These are phyloP conservation scores for Ormosia emarginata DNA, from an alignment of 306 rosid genomes.

Conservation along the genomic window DNA sequence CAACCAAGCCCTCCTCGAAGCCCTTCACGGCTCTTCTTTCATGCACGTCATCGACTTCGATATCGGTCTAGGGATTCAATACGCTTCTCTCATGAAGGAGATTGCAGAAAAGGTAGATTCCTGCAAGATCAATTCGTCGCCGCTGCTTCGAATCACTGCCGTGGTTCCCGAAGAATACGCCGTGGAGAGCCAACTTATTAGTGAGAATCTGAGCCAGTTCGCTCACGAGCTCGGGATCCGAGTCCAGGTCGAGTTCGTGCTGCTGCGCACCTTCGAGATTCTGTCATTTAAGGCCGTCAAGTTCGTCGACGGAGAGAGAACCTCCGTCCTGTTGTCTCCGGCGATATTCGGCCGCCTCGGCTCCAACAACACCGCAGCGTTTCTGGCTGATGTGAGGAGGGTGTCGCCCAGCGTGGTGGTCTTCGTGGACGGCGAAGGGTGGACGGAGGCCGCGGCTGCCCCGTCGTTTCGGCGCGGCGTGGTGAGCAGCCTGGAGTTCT, in stretches of 20 bases:
- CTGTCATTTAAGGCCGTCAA: slow-evolving; percentile 60
- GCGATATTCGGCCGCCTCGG: slow-evolving; percentile 58
- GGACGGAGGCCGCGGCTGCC: slow-evolving; percentile 37
- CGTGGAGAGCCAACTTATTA: slow-evolving; percentile 49
- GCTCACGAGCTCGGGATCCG: slow-evolving; percentile 72
- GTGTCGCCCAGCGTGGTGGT: slow-evolving; percentile 64
- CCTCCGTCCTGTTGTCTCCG: slow-evolving; percentile 67
- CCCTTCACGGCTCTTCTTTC: slow-evolving; percentile 41
- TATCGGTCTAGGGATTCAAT: slow-evolving; percentile 78
- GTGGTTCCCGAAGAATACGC: slow-evolving; percentile 68
- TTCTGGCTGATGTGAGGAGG: slow-evolving; percentile 50
- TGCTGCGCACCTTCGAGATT: slow-evolving; percentile 47
- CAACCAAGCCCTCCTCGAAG: slow-evolving; percentile 82
- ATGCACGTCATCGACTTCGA: slow-evolving; percentile 84
- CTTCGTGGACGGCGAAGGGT: slow-evolving; percentile 69
- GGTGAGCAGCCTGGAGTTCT: slow-evolving; percentile 56
- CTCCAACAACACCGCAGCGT: slow-evolving; percentile 24
- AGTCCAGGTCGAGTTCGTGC: slow-evolving; percentile 59
- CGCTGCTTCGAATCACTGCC: slow-evolving; percentile 66
- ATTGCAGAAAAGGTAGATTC: slow-evolving; percentile 58
- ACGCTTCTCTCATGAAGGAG: slow-evolving; percentile 85
- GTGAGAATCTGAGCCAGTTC: slow-evolving; percentile 65
- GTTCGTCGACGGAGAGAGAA: slow-evolving; percentile 67
- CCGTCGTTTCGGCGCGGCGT: slow-evolving; percentile 63
- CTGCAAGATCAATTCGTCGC: slow-evolving; percentile 32